Base-by-base conservation (phyloP, 2,329 filamentous ascomycete species). In the Ophiostoma sp. region DNA sequence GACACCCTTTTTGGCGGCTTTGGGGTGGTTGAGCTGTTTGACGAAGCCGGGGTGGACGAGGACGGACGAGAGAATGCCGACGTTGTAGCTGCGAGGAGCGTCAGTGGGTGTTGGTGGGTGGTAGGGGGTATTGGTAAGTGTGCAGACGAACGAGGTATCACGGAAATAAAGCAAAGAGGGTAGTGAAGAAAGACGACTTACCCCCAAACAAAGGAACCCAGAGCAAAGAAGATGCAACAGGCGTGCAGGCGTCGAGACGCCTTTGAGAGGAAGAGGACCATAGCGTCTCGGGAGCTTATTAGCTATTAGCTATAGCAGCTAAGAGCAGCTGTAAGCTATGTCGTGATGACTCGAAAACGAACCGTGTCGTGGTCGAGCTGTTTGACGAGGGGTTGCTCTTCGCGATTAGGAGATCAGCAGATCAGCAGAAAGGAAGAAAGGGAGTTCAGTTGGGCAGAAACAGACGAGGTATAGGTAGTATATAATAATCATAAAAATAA, bases 121-220 rank as follows among this genome's bases (percentile, higher is more conserved):
- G 27, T 27, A 27, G 27, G 1, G 27, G 2, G 27, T 27, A 27
- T 27, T 27, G 27, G 27, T 27, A 27, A 27, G 27, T 27, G 27
- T 27, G 27, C 27, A 27, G 27, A 27, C 27, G 27, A 27, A 27
- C 27, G 27, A 27, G 27, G 42, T 42, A 67, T 65, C 16, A 64
- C 2, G 12, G 38, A 16, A 16, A 41, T 41, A 67, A 64, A 27
- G 60, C 1, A 8, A 44, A 5, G 18, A 9, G n/a, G n/a, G 12
- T n/a, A 44, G 45, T 4, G 65, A n/a, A 52, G 27, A 65, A 38
- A 60, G 16, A 8, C 18, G 18, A 75, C 79, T 73, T 74, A 84
- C 82, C 84, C 84, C 83, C 84, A 85, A 38, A 84, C 79, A 49
- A 84, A 83, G 2, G 84, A 83, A 12, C 83, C 84, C n/a, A 86